Base-by-base conservation (phyloP, 139 green algal genomes). In the Spirogloea muscicola region DNA sequence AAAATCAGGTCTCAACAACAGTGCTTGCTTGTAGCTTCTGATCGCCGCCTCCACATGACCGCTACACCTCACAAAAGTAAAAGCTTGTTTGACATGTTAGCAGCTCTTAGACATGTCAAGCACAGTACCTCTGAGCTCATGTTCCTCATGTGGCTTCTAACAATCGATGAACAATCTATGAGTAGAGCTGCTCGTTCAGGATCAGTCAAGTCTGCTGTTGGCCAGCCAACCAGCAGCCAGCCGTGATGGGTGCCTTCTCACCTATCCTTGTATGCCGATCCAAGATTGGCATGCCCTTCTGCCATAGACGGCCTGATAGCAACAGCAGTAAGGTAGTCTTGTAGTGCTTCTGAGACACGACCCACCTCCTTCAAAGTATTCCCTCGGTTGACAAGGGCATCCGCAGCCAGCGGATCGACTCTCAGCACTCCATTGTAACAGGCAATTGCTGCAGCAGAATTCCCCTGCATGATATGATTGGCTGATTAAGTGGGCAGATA, bases 311-410 rank as follows among this genome's bases (percentile, higher is more conserved):
- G 89, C 58, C 87, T 75, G 74, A 96, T 49, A 60, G 82, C 44
- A 7, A 88, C 86, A 16, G 91, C 90, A 48, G 91, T 87, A 76
- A 93, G 84, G 61, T 95, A 96, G 80, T 86, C 90, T 7, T 82
- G 77, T 46, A 96, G 91, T 46, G 89, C 88, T 65, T 95, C 89
- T 21, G 67, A 29, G n/a, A 85, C 65, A 21, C 88, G 78, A 3
- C 84, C 65, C 65, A 74, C 74, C 21, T 74, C 65, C n/a, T 74
- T 74, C n/a, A 73, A 25, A 21, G 55, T 49, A 25, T 74, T 74
- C 18, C 65, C 65, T 6, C 65, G 48, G 55, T 74, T 74, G 49
- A 74, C 58, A 18, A 77, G 34, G 9, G 62, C 59, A 27, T 77
- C 60, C n/a, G 60, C 68, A 33, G 68, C 60, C 13, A 67, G 13